Base-by-base conservation (phyloP, 805 yeast species). In the Sungouiella blattae region DNA sequence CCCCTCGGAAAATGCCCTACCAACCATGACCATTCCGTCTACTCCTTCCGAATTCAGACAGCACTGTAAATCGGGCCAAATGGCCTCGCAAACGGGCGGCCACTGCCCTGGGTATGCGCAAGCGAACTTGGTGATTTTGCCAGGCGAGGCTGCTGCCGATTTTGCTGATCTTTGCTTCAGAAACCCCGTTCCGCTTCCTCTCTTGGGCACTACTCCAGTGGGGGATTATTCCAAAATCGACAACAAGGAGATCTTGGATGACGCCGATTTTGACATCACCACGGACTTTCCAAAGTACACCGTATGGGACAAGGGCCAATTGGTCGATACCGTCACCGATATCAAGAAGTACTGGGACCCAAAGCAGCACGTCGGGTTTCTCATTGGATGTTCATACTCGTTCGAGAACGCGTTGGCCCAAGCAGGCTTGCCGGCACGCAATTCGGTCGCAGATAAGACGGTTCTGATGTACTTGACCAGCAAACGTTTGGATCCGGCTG, bases 321-420 rank as follows among this genome's bases (percentile, higher is more conserved):
- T 62, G 5, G 37, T 46, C 11, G 49, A 40, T 8, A 41, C 47
- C 6, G 53, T 53, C 13, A 35, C 35, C 2, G 51, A 58, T 35
- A 53, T 65, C 5, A 29, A 17, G 4, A 36, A 51, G 1, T 59
- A 58, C 33, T 67, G 71, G 71, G 40, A 28, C 16, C 7, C 49
- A 2, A 41, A 43, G 3, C 52, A 49, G 16, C 57, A 65, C 37
- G 61, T 65, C n/a, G 72, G 69, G 6, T 67, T 67, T 33, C 38
- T 67, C 11, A 59, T 67, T 18, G 72, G 73, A 11, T 67, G 72
- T 39, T 66, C 71, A 1, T 64, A 48, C 36, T 63, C 70, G 2
- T 67, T 67, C 41, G 72, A 67, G 38, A 39, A 46, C 15, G 68
- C 62, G 2, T 47, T 67, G 17, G 35, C 38, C 12, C 37, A 40